A percentile compares a stretch with the other conserved stretches of the same genome.
Conservation (phyloP, 139 green algal species). For the Chlamydomonas schloesseri region DNA sequence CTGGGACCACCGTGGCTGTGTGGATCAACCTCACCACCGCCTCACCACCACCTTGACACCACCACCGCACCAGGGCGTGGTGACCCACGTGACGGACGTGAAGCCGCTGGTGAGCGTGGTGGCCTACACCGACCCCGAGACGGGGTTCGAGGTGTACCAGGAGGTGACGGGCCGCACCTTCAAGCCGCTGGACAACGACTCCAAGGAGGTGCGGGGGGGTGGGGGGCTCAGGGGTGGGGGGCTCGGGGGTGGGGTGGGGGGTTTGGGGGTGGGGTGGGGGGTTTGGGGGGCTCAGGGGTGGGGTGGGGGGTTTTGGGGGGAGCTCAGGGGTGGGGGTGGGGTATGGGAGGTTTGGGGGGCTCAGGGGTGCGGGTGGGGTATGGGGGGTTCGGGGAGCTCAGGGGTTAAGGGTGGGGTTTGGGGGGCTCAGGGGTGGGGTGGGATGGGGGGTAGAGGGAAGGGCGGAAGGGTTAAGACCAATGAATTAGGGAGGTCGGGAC, state of each 20-base stretch:
- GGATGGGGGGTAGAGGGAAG: too few relatives aligned
- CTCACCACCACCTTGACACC: background rate
- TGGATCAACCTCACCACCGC: too few relatives aligned
- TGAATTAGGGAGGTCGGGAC: too few relatives aligned
- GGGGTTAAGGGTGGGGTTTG: too few relatives aligned
- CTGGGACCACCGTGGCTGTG: too few relatives aligned
- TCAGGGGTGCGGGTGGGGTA: too few relatives aligned
- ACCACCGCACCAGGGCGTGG: conserved; percentile 79
- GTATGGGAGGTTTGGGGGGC: too few relatives aligned
- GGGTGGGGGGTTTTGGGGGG: too few relatives aligned
- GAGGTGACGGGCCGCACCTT: conserved; percentile 84
- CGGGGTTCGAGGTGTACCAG: conserved; percentile 96
- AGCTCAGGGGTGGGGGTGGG: too few relatives aligned
- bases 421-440: too few relatives aligned
- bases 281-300: background rate
- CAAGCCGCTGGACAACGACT: conserved; percentile 77
- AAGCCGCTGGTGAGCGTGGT: conserved; percentile 92
- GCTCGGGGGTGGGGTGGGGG: background rate
- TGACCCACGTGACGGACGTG: conserved; percentile 94
- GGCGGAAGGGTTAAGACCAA: too few relatives aligned
- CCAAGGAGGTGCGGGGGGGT: conserved; percentile 3
- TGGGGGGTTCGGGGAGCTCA: too few relatives aligned
- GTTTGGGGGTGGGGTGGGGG: background rate
- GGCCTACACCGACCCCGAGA: conserved; percentile 94
- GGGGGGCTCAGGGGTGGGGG: background rate